These are phyloP conservation scores for Austroboletus festivus DNA, from an alignment of 768 basidiomycete genomes.

Conservation along the genomic window DNA sequence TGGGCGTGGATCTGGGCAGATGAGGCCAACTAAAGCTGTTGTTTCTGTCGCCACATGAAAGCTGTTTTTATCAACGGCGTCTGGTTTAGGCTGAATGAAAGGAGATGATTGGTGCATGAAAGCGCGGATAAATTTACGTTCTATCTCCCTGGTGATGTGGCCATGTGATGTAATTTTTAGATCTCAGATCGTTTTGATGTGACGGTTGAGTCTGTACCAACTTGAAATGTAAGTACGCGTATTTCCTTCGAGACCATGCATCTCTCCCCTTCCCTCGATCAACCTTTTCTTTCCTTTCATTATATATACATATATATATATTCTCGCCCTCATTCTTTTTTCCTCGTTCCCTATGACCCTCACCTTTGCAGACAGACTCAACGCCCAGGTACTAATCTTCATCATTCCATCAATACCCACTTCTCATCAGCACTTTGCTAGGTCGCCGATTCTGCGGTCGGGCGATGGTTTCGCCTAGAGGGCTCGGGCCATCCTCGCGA, in stretches of 20 bases:
- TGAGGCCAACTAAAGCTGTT: too few relatives aligned
- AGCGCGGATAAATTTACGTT: conserved; percentile 14
- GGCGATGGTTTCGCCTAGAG: conserved; percentile 71
- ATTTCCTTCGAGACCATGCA: conserved; percentile 7
- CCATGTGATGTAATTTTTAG: conserved; percentile 11
- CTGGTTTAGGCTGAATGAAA: neutral
- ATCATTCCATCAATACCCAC: too few relatives aligned
- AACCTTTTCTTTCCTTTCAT: conserved; percentile 14
- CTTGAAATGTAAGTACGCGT: conserved; percentile 3
- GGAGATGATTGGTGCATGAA: neutral
- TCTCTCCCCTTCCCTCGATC: conserved; percentile 1
- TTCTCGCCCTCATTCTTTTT: conserved; percentile 18
- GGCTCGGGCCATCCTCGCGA: conserved; percentile 65
- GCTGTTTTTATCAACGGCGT: neutral
- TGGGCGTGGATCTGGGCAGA: neutral
- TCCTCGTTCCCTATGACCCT: conserved; percentile 32
- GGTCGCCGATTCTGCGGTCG: conserved; percentile 43
- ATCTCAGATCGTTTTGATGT: conserved; percentile 21
- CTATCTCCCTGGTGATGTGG: conserved; percentile 24
- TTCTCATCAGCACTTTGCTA: too few relatives aligned
- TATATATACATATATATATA: conserved; percentile 22
- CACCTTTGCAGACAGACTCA: conserved; percentile 40
- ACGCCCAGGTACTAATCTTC: conserved; percentile 41
- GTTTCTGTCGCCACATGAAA: neutral
- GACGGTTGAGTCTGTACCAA: conserved; percentile 8